Evolutionary conservation across 2,329 filamentous ascomycete genomes (phyloP), one percentile per base, ranked within the genome.

Genomic region (Penicillium janthinellum): DNA sequence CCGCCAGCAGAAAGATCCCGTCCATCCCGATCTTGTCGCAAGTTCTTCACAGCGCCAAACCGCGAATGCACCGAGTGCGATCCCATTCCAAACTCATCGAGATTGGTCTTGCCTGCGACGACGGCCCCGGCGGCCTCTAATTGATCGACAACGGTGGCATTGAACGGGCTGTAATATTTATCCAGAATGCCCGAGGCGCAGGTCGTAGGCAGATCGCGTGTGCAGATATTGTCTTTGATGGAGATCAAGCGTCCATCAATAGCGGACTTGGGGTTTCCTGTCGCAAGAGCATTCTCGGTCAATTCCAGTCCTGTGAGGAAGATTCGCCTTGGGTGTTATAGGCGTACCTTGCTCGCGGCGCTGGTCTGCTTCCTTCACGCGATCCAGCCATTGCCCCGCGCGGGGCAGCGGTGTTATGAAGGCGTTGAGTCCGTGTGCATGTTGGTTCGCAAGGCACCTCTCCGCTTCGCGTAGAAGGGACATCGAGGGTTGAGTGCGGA

Each of bases 51-150:
- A 1, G 85, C 73, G 1, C 90, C 90, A 67, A 88, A 86, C 56
- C 82, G 77, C 0, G 91, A 92, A 69, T 88, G 79, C 20, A 82
- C 83, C 1, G 88, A 90, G 72, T 96, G 89, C 8, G 92, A 96
- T 2, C 92, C 92, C 93, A 96, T 96, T 31, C 93, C 92, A 73
- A 96, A 96, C 73, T 96, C 95, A 77, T 98, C 95, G 82, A 98
- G 87, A 73, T 96, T 96, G 2, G 92, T 93, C 76, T 96, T 96
- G 6, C 89, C 90, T 1, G 88, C 82, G 1, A 94, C 74, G 5
- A 83, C 74, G 5, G 86, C 87, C 44, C 89, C 90, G 5, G 84
- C 82, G 31, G 79, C 73, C 57, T 84, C 83, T 37, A 97, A 82
- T 67, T 88, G 84, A 54, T 82, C 78, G 37, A 96, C 86, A 17